Evolutionary conservation across 495 filamentous ascomycete species (phyloP).

Genomic region (Penicillium paxilli): DNA sequence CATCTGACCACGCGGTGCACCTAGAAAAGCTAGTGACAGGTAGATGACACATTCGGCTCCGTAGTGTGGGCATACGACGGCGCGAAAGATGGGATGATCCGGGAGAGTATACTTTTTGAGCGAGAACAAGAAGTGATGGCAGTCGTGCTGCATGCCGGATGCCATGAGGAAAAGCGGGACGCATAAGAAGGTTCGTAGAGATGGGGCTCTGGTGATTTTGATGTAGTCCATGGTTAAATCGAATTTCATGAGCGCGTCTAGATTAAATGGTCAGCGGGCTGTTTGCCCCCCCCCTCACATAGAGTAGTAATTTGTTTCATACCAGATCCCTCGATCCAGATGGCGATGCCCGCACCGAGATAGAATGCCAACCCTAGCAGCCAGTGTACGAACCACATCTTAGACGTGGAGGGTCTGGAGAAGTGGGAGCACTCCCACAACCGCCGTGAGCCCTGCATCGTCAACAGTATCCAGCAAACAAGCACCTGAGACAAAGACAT

Average conservation of each 20-base stretch:
- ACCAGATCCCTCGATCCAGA: conserved; percentile 90
- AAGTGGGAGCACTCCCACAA: conserved; percentile 69
- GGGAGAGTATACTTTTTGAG: conserved; percentile 87
- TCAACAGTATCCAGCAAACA: conserved; percentile 68
- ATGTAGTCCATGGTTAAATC: conserved; percentile 32
- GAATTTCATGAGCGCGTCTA: conserved; percentile 32
- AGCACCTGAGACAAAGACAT: conserved; percentile 68
- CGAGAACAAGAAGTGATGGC: conserved; percentile 75
- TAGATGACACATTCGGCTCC: conserved; percentile 85
- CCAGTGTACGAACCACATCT: conserved; percentile 86
- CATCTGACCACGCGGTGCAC: conserved; percentile 61
- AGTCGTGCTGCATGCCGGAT: conserved; percentile 76
- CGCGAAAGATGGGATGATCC: conserved; percentile 64
- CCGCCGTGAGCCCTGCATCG: conserved; percentile 71
- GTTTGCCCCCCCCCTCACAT: background rate
- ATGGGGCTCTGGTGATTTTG: conserved; percentile 44
- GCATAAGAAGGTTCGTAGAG: conserved; percentile 59
- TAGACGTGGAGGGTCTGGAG: conserved; percentile 63
- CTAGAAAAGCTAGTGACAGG: conserved; percentile 69
- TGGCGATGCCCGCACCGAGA: conserved; percentile 61
- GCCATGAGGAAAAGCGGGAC: conserved; percentile 69
- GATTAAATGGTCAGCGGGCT: conserved; percentile 3
- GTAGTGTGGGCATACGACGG: conserved; percentile 86
- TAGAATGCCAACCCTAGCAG: conserved; percentile 79
- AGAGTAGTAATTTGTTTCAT: conserved; percentile 17